Percentiles rank a stretch among this genome's conserved stretches.
Evolutionary conservation across 257 asterid species (phyloP).

Genomic region (Linderniella brevidens): DNA sequence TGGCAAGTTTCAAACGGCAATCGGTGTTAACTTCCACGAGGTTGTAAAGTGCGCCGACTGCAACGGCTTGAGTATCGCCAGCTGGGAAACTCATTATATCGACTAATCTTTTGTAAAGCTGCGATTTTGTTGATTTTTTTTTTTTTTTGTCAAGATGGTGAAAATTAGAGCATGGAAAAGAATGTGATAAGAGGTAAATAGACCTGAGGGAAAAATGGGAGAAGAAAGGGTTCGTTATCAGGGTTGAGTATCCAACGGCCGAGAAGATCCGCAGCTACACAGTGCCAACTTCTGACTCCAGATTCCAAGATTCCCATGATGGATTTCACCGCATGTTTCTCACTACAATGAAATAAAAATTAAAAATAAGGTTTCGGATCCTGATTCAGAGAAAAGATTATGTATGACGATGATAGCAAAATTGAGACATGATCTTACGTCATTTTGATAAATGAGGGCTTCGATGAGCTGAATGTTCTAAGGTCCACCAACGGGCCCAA

Average conservation of each 20-base stretch:
- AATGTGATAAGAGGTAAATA: not conserved
- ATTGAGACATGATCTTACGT: conserved; percentile 30
- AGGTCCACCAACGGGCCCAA: conserved; percentile 79
- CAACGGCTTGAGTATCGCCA: conserved; percentile 87
- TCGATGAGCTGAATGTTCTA: conserved; percentile 77
- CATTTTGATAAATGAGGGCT: conserved; percentile 71
- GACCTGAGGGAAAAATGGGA: conserved; percentile 83
- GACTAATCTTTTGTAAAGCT: conserved; percentile 69
- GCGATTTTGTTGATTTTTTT: conserved; percentile 10
- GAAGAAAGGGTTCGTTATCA: conserved; percentile 81
- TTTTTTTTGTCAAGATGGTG: conserved; percentile 8
- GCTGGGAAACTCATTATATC: conserved; percentile 86
- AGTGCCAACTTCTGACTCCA: conserved; percentile 84
- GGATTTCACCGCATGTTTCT: conserved; percentile 74
- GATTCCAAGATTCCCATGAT: conserved; percentile 83
- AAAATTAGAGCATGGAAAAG: not conserved
- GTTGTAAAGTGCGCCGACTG: conserved; percentile 84
- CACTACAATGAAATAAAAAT: conserved; percentile 25
- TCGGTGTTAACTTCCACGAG: conserved; percentile 84
- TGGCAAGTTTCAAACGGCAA: conserved; percentile 85
- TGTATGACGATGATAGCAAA: conserved; percentile 7
- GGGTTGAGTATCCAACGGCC: conserved; percentile 91
- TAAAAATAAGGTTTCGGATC: conserved; percentile 10
- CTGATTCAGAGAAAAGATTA: conserved; percentile 3
- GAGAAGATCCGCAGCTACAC: conserved; percentile 86